A percentile compares a stretch with the other conserved stretches of the same genome.
Evolutionary conservation across 2,329 filamentous ascomycete genomes (phyloP).

Genomic region (Lachnellula suecica): DNA sequence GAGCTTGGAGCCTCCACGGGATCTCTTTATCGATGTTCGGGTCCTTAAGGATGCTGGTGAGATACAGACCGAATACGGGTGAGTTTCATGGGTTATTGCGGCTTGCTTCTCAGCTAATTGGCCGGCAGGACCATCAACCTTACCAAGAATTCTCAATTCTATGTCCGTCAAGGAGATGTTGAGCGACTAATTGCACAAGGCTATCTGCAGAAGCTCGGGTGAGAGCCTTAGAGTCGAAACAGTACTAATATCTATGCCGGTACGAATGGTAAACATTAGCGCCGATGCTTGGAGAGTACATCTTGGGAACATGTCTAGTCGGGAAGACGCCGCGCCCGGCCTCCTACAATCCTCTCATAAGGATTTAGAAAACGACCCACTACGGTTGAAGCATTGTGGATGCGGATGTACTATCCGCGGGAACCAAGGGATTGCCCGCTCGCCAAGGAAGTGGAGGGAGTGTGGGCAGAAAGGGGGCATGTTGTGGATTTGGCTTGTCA

Average conservation of each 20-base stretch:
- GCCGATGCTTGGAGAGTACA: not conserved
- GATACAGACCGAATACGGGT: slow-evolving; percentile 99
- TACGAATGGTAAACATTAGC: not conserved
- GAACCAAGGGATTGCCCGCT: no score
- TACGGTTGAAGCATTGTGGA: not conserved
- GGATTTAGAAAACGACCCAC: not conserved
- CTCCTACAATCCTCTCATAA: no score
- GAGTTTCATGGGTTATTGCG: slow-evolving; percentile 37
- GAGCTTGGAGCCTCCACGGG: slow-evolving; percentile 87
- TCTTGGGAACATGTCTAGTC: no score
- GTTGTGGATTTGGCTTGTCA: not conserved
- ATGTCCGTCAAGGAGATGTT: slow-evolving; percentile 92
- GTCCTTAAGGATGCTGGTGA: slow-evolving; percentile 96
- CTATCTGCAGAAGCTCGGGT: slow-evolving; percentile 87
- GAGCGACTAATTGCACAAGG: slow-evolving; percentile 92
- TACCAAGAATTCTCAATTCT: slow-evolving; percentile 98
- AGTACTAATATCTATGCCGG: not conserved
- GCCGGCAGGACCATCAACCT: slow-evolving; percentile 78
- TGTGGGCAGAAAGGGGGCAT: not conserved
- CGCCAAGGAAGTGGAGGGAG: not conserved
- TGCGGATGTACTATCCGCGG: slow-evolving; percentile 2
- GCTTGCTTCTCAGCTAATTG: slow-evolving; percentile 8
- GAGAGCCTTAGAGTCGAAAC: slow-evolving; percentile 36
- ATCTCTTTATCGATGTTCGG: slow-evolving; percentile 94
- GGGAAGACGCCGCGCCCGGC: no score